Base-by-base conservation (phyloP, 371 early-diverging fungal species). In the Haplosporangium sp. region DNA sequence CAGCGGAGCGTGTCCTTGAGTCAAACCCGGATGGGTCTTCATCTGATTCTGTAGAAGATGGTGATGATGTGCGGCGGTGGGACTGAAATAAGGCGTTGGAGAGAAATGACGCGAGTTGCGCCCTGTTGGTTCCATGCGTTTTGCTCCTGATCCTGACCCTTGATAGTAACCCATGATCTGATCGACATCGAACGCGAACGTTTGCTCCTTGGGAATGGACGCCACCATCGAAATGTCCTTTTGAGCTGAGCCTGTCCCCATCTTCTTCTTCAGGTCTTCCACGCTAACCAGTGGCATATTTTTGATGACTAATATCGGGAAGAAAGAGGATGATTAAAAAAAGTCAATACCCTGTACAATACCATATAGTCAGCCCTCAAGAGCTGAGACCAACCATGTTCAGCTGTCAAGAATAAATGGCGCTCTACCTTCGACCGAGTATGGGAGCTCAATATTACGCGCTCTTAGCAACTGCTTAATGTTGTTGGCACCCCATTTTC, bases 101-200 rank as follows among this genome's bases (percentile, higher is more conserved):
- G 79, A 72, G 46, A 79, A 73, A 43, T 72, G 79, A 6, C 79
- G 59, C 1, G 79, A 72, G 52, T 73, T 79, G 23, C 79, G 79
- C 10, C 79, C 79, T 66, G 54, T 55, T 1, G 72, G 73, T 13
- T 68, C 69, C 0, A 42, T 9, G 21, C 61, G 69, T 42, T 64
- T 54, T 13, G 64, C 37, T 1, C 46, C 69, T 9, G 42, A 18
- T n/a, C n/a, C n/a, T n/a, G n/a, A n/a, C n/a, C 64, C 60, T 47
- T 79, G 68, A 23, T 79, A 79, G 20, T 79, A 79, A 9, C 79
- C 73, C 73, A 79, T 72, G 36, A 79, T 79, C 40, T 79, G 79
- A 50, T 69, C 56, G 8, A 79, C 62, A 57, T 72, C 73, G 14
- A 68, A 64, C 6, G 72, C 79, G 45, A 72, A 79, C n/a, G 71